phyloP scores from a whole-genome alignment of 768 basidiomycete species.

The Lactarius sanguifluus region DNA sequence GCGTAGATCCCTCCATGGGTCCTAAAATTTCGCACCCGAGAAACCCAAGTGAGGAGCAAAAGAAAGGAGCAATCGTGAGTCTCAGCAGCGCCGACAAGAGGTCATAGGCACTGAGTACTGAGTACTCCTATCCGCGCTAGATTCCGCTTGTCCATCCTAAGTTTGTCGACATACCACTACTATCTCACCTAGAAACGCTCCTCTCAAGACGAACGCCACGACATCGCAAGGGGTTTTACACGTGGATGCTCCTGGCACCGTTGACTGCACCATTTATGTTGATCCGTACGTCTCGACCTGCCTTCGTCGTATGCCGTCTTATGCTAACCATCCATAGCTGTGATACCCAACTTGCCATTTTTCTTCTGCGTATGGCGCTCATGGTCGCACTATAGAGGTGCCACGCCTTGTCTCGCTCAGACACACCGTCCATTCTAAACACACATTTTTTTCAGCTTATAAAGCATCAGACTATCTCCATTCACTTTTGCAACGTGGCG shows the following conservation, averaged over 20 bases:
- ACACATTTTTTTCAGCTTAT: slow-evolving; percentile 47
- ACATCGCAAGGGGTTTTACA: slow-evolving; percentile 64
- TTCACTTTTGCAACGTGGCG: slow-evolving; percentile 52
- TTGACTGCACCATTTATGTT: slow-evolving; percentile 75
- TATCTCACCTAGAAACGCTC: slow-evolving; percentile 50
- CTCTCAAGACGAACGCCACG: slow-evolving; percentile 56
- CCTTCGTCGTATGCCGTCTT: background rate
- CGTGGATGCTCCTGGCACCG: slow-evolving; percentile 66
- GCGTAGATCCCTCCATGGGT: slow-evolving; percentile 66
- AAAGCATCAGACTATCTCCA: slow-evolving; percentile 69
- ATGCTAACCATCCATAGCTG: slow-evolving; percentile 43
- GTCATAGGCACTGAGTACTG: slow-evolving; percentile 2
- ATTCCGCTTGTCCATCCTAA: slow-evolving; percentile 59
- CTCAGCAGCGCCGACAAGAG: background rate
- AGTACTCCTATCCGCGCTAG: slow-evolving; percentile 38
- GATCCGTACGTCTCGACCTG: slow-evolving; percentile 54
- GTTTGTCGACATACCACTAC: slow-evolving; percentile 37
- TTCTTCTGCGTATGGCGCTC: slow-evolving; percentile 85
- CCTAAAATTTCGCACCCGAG: slow-evolving; percentile 38
- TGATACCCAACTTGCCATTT: slow-evolving; percentile 82
- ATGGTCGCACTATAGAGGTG: slow-evolving; percentile 83
- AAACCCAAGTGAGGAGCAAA: slow-evolving; percentile 24
- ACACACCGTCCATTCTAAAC: slow-evolving; percentile 11
- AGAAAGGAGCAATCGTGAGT: slow-evolving; percentile 20
- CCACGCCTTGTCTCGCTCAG: background rate